Conservation (phyloP, 768 basidiomycete species). For the Phanerodontia chrysosporium region DNA sequence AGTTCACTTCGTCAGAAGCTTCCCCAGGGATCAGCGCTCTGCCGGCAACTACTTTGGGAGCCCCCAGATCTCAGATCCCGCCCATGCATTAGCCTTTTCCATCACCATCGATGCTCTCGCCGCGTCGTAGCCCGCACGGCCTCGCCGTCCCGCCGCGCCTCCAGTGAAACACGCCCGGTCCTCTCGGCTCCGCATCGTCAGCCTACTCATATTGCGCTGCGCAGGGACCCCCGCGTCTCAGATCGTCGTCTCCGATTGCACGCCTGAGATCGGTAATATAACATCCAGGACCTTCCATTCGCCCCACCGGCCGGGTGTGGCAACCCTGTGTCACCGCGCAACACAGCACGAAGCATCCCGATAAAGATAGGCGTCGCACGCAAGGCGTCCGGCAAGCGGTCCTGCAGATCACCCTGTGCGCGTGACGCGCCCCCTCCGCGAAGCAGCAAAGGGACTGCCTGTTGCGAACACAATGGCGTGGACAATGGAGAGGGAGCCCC, state of each 20-base stretch:
- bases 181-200: not conserved
- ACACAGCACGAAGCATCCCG: not conserved
- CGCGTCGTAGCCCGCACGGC: not conserved
- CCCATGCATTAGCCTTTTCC: constrained; percentile 11
- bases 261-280: too few relatives aligned
- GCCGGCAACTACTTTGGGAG: constrained; percentile 13
- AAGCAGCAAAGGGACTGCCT: not conserved
- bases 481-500: too few relatives aligned
- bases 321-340: not conserved
- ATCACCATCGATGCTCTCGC: not conserved
- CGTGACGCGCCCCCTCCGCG: not conserved
- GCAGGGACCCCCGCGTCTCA: not conserved
- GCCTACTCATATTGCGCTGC: too few relatives aligned
- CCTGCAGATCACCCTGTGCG: constrained; percentile 4
- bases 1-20: constrained; percentile 1
- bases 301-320: not conserved
- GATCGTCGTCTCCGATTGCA: constrained; percentile 5
- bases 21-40: constrained; percentile 13
- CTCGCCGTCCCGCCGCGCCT: not conserved
- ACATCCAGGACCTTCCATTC: not conserved
- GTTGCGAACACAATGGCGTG: not conserved
- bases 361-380: not conserved
- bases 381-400: not conserved
- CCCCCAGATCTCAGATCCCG: constrained; percentile 9
- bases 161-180: not conserved